Evolutionary conservation across 2,329 filamentous ascomycete species (phyloP), one percentile per base, ranked within the genome.

Genomic region (Mycosphaerelloides madeirae): DNA sequence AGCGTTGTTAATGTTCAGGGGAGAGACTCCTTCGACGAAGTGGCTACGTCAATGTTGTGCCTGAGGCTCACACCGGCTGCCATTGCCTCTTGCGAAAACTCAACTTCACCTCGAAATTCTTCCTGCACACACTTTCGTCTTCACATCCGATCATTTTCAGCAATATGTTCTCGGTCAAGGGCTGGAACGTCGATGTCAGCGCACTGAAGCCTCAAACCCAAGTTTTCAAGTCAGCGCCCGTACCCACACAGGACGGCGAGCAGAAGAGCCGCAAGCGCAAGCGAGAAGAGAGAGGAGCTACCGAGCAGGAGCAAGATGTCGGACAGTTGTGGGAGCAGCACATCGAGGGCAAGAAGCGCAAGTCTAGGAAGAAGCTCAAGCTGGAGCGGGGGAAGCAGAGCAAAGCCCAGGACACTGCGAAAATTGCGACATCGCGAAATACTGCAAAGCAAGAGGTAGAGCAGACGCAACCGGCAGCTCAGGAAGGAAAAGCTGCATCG

Each of bases 101-200:
- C 9, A 35, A 35, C 32, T 35, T 35, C 32, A 35, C 32, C 9
- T 35, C 15, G 8, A 35, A 15, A 18, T 35, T 35, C 32, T 25
- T 25, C 14, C 16, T 20, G n/a, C 34, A 22, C 7, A 18, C 22
- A 25, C 5, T 13, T 16, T 13, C 3, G 31, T n/a, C 16, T 40
- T 18, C 18, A 33, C 40, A 18, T 16, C 19, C 33, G 14, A 3
- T 18, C 13, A 8, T 12, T 18, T 16, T 18, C 13, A 14, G n/a
- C 40, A 44, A 16, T 1, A 91, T 97, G 91, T 97, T 97, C 67
- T 84, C 89, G 8, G 90, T 97, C 22, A 86, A 87, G 60, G 93
- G 93, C 56, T 96, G 91, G 90, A 87, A 87, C 31, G 76, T 96
- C 29, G 80, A 87, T 44, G 77, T 83, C 50, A 79, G 81, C 54